Evolutionary conservation across 345 rosid species (phyloP), one percentile per base, ranked within the genome.

Genomic region (Adansonia digitata): DNA sequence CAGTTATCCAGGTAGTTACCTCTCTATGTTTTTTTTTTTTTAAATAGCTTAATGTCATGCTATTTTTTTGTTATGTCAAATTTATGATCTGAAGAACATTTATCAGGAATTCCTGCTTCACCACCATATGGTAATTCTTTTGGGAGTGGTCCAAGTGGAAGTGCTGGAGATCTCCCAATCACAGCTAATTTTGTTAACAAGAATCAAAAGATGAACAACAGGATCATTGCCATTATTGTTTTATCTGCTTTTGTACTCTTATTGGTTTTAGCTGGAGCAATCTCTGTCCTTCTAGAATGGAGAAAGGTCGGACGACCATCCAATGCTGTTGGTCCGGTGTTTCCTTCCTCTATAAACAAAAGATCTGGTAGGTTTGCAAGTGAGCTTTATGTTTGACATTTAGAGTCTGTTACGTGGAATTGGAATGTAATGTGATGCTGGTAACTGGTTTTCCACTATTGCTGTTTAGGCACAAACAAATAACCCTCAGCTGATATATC

Each of bases 21-120:
- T 82, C 43, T 69, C 18, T 56, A 70, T 74, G 65, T 35, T 57
- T 56, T 62, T 24, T 5, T 59, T 73, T 75, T 68, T 57, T 66
- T 48, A 4, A 11, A 66, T 57, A 55, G 75, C 79, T 61, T 57
- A 60, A 37, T 74, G 68, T 72, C 26, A 51, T 48, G 12, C 40
- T 67, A 31, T 66, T 48, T 45, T 70, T 39, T 69, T 68, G 59
- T 48, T 35, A 35, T 69, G 45, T 48, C 24, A 57, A 71, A 80
- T 51, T 76, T 80, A 46, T 79, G 74, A 77, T 68, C 57, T 64
- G 35, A 37, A 67, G 48, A 67, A 65, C 61, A 59, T 75, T 71
- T 72, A 61, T 77, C 88, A 93, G 99, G 97, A 77, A 69, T 92
- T 77, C 92, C 99, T 74, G 88, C 97, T 79, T 90, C 98, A 73